Evolutionary conservation across 1,139 yeast species (phyloP).

Genomic region (Candida sp.): DNA sequence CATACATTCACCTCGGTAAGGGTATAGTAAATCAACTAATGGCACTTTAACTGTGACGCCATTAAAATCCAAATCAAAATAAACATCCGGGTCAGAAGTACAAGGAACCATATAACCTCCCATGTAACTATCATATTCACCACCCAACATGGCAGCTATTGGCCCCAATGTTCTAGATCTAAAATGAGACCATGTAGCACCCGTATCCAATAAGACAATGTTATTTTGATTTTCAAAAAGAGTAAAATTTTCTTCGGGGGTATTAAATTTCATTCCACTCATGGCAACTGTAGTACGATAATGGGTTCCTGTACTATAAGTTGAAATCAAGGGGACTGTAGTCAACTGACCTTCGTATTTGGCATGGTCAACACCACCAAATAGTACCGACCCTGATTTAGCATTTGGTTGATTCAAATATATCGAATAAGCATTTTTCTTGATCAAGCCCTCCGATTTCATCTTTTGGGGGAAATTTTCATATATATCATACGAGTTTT

Average conservation of each 20-base stretch:
- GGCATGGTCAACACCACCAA: slow-evolving; percentile 57
- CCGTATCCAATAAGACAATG: slow-evolving; percentile 51
- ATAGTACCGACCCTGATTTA: slow-evolving; percentile 41
- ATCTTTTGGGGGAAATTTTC: slow-evolving; percentile 28
- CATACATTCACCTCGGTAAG: slow-evolving; percentile 9
- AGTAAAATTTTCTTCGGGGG: neutral
- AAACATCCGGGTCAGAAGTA: slow-evolving; percentile 5
- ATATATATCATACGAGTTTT: slow-evolving; percentile 12
- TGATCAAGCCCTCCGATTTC: slow-evolving; percentile 41
- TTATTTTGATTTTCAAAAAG: neutral
- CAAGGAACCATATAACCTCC: slow-evolving; percentile 17
- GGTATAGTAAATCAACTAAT: slow-evolving; percentile 13
- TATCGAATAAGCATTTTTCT: slow-evolving; percentile 49
- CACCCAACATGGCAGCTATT: slow-evolving; percentile 33
- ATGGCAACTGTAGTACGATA: neutral
- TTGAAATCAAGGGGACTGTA: slow-evolving; percentile 18
- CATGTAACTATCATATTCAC: slow-evolving; percentile 4
- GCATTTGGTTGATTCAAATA: slow-evolving; percentile 36
- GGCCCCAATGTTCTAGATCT: slow-evolving; percentile 36
- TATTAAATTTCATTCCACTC: neutral
- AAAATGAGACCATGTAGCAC: slow-evolving; percentile 58
- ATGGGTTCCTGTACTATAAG: neutral
- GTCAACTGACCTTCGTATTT: slow-evolving; percentile 45
- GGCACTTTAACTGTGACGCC: slow-evolving; percentile 27
- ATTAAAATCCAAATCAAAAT: slow-evolving; percentile 26